phyloP scores from a whole-genome alignment of 176 grass and related monocot genomes.

The Ampelocalamus luodianensis region DNA sequence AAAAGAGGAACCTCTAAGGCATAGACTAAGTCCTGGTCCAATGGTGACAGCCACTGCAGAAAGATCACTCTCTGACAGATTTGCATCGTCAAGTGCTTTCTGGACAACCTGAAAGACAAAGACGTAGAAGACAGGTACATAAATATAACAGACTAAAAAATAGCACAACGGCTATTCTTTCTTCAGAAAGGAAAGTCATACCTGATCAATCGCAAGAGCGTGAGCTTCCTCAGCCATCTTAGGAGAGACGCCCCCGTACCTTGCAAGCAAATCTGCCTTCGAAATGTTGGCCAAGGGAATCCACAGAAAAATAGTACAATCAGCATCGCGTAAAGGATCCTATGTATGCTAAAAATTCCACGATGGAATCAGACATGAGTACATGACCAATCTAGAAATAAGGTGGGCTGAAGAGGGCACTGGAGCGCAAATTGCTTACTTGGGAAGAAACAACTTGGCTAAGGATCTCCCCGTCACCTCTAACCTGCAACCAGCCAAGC shows the following conservation, averaged over 20 bases:
- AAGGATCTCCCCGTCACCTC: slow-evolving; percentile 79
- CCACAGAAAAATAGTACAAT: background rate
- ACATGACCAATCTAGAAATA: background rate
- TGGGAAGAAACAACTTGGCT: slow-evolving; percentile 91
- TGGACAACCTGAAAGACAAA: slow-evolving; percentile 75
- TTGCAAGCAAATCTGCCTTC: slow-evolving; percentile 89
- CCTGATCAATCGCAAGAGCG: slow-evolving; percentile 80
- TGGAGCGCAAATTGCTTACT: slow-evolving; percentile 41
- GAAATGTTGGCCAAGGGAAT: slow-evolving; percentile 13
- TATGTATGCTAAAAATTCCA: background rate
- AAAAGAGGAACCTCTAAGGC: slow-evolving; percentile 80
- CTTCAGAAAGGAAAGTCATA: slow-evolving; percentile 41
- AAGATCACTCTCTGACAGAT: slow-evolving; percentile 71
- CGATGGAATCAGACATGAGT: background rate
- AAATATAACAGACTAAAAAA: background rate
- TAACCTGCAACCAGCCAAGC: slow-evolving; percentile 60
- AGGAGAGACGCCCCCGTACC: slow-evolving; percentile 83
- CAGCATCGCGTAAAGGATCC: background rate
- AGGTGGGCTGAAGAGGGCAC: background rate
- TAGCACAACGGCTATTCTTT: background rate
- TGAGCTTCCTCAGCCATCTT: slow-evolving; percentile 98
- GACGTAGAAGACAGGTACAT: slow-evolving; percentile 9
- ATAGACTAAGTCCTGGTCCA: slow-evolving; percentile 93
- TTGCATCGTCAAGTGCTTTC: slow-evolving; percentile 74
- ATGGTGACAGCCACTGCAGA: slow-evolving; percentile 89